These are phyloP conservation scores for Phoenix roebelenii DNA, from an alignment of 176 grass and related monocot species.

Conservation along the genomic window DNA sequence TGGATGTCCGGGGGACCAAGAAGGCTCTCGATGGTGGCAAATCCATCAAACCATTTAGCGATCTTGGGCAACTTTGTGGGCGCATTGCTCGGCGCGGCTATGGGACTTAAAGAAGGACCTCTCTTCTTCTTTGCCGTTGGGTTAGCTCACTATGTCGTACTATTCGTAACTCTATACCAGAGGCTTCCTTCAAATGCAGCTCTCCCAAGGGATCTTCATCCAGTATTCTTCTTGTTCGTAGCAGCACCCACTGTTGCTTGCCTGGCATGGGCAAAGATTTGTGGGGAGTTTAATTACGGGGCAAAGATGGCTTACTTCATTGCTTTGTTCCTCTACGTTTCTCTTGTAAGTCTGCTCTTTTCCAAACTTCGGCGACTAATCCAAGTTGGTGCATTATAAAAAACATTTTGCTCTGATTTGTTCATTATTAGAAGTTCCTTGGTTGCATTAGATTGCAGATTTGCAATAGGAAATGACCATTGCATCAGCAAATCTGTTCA, in stretches of 20 bases:
- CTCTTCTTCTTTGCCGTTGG: slow-evolving; percentile 88
- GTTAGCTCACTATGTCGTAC: slow-evolving; percentile 73
- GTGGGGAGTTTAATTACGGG: slow-evolving; percentile 52
- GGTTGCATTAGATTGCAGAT: too few relatives aligned
- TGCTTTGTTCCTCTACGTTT: slow-evolving; percentile 87
- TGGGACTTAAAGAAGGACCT: slow-evolving; percentile 71
- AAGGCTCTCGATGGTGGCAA: slow-evolving; percentile 72
- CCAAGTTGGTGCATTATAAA: too few relatives aligned
- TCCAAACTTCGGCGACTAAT: too few relatives aligned
- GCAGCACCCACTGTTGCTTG: slow-evolving; percentile 69
- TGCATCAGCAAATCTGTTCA: too few relatives aligned
- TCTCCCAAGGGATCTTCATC: slow-evolving; percentile 90
- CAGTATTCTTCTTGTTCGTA: slow-evolving; percentile 96
- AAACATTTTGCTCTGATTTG: too few relatives aligned
- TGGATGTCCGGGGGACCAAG: slow-evolving; percentile 81
- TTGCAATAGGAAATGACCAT: too few relatives aligned
- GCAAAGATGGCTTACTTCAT: slow-evolving; percentile 75
- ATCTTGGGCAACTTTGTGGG: slow-evolving; percentile 94
- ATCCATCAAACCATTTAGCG: slow-evolving; percentile 76
- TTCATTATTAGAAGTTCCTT: too few relatives aligned
- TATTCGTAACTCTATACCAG: slow-evolving; percentile 96
- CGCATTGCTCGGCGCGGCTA: slow-evolving; percentile 56
- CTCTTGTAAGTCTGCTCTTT: slow-evolving; percentile 37
- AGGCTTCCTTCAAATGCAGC: slow-evolving; percentile 75
- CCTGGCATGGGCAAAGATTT: slow-evolving; percentile 85